phyloP scores from a whole-genome alignment of 2,329 filamentous ascomycete genomes.

The Tolypocladium pustulatum region DNA sequence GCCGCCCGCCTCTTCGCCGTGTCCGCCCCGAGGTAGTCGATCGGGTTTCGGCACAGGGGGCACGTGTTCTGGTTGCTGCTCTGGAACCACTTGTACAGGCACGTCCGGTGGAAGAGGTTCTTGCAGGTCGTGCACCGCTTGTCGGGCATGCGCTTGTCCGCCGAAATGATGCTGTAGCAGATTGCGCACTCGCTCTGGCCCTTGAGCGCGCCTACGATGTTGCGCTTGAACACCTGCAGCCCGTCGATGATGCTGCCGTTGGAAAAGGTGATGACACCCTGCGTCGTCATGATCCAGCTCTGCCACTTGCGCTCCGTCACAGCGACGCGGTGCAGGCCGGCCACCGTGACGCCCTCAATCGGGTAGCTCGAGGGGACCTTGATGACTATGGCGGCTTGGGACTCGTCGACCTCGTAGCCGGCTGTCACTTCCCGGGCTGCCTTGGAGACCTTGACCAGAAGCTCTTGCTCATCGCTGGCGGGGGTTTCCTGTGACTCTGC shows the following conservation, averaged over 20 bases:
- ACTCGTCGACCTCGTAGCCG: conserved; percentile 80
- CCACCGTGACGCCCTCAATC: conserved; percentile 65
- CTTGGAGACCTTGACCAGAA: conserved; percentile 60
- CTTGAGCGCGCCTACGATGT: conserved; percentile 79
- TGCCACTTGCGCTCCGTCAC: conserved; percentile 90
- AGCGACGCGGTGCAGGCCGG: conserved; percentile 70
- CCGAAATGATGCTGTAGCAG: conserved; percentile 88
- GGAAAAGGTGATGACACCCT: conserved; percentile 88
- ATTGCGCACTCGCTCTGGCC: conserved; percentile 94
- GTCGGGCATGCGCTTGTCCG: conserved; percentile 80
- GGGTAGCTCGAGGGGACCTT: conserved; percentile 74
- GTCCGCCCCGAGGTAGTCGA: conserved; percentile 45
- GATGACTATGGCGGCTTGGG: conserved; percentile 73
- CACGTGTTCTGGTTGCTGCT: conserved; percentile 86
- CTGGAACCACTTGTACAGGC: conserved; percentile 95
- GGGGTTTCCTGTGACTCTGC: conserved; percentile 39
- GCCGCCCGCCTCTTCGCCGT: conserved; percentile 22
- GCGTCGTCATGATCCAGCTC: conserved; percentile 76
- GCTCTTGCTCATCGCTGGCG: conserved; percentile 41
- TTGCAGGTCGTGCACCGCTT: conserved; percentile 89
- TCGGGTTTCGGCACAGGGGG: conserved; percentile 84
- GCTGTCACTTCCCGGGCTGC: conserved; percentile 68
- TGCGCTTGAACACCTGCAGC: conserved; percentile 72
- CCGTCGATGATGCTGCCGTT: conserved; percentile 85
- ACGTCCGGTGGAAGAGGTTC: conserved; percentile 82